Percentiles rank a stretch among this genome's conserved stretches.
Evolutionary conservation across 345 rosid genomes (phyloP).

Genomic region (Aquilaria yunnanensis): DNA sequence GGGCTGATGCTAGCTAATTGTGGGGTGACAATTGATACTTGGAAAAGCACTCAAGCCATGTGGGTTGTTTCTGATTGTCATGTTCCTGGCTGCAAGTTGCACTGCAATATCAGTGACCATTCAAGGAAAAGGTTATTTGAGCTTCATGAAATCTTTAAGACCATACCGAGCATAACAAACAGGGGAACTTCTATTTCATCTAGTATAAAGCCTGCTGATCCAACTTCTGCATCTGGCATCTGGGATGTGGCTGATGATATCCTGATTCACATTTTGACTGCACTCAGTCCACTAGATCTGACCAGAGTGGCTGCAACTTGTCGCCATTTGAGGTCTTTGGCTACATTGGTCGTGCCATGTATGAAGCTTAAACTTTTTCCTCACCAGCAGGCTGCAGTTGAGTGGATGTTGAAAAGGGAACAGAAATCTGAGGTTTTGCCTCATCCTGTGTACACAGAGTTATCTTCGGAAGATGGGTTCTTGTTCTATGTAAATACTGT

Average conservation of each 20-base stretch:
- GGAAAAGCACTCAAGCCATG: conserved; percentile 27
- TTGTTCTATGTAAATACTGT: conserved; percentile 52
- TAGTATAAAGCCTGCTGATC: conserved; percentile 36
- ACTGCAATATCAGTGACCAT: conserved; percentile 38
- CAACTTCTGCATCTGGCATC: conserved; percentile 42
- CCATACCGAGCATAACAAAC: conserved; percentile 50
- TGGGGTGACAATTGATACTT: conserved; percentile 22
- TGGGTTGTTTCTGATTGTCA: conserved; percentile 80
- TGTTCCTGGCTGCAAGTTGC: conserved; percentile 66
- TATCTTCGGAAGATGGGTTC: conserved; percentile 72
- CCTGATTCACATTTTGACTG: conserved; percentile 41
- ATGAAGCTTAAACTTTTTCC: conserved; percentile 88
- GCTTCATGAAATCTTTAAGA: conserved; percentile 75
- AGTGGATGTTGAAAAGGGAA: conserved; percentile 96
- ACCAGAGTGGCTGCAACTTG: conserved; percentile 66
- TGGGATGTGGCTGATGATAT: conserved; percentile 75
- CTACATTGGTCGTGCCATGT: conserved; percentile 66
- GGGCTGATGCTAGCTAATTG: conserved; percentile 33
- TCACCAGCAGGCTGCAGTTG: conserved; percentile 89
- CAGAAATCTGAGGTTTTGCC: conserved; percentile 42
- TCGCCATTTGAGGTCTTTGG: conserved; percentile 63
- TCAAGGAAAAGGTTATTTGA: conserved; percentile 54
- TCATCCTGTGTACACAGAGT: conserved; percentile 66
- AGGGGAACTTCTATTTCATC: conserved; percentile 32
- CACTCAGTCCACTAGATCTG: conserved; percentile 60